Conservation (phyloP, 345 rosid species). For the Eucalyptus leucophloia region DNA sequence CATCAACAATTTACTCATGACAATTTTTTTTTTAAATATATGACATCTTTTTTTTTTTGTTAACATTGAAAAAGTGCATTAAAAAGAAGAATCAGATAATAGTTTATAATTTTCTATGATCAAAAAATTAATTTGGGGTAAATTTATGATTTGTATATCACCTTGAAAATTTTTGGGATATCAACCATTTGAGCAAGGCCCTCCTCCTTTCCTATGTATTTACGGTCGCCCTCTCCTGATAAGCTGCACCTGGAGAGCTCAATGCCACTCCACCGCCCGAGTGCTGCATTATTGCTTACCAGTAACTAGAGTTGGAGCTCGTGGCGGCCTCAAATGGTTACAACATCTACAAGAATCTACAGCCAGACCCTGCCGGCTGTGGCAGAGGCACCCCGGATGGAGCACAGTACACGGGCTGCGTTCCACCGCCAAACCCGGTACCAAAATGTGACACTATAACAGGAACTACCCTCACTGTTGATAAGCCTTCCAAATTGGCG, state of each 20-base stretch:
- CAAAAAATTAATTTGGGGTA: no score
- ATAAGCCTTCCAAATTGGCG: not conserved
- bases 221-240: not conserved
- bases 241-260: not conserved
- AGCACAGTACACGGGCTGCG: not conserved
- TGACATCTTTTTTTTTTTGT: no score
- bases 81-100: no score
- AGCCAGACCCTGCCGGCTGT: not conserved
- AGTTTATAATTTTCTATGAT: no score
- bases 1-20: no score
- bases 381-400: not conserved
- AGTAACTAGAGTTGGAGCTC: not conserved
- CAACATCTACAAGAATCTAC: not conserved
- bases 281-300: not conserved
- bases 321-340: not conserved
- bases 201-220: not conserved
- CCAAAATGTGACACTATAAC: not conserved
- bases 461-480: not conserved
- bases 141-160: no score
- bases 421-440: not conserved
- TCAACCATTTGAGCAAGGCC: not conserved
- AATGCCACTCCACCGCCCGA: not conserved
- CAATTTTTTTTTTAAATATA: no score
- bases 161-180: no score
- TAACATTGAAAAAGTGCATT: no score